Base-by-base conservation (phyloP, 108 stramenopile genomes). In the Cyclotella distinguenda region DNA sequence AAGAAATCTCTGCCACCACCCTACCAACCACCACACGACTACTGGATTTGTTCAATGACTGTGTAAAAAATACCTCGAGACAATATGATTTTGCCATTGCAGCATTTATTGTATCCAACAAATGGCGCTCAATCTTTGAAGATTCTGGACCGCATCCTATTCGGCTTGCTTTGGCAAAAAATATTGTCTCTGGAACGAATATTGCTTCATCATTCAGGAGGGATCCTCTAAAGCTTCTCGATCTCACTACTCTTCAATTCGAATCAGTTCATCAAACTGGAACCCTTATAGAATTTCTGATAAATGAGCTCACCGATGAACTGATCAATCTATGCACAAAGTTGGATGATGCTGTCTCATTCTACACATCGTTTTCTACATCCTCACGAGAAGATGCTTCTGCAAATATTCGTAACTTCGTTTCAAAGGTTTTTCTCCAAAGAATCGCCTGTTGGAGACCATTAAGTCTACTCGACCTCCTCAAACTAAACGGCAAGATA, bases 361-460 rank as follows among this genome's bases (percentile, higher is more conserved):
- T 40, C 8, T 16, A 10, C 3, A 25, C 2, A 4, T 40, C 50
- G 12, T 28, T 21, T 30, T 39, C 43, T 28, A 27, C 36, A 11
- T 13, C 38, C 16, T n/a, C n/a, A n/a, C n/a, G n/a, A n/a, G n/a
- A n/a, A n/a, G n/a, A n/a, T n/a, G n/a, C n/a, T n/a, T n/a, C 36
- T 33, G 0, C 13, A 18, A 32, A 32, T 2, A 10, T 35, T 23
- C 12, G 21, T 36, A 40, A 65, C 16, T 53, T 65, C n/a, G 64
- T 34, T 4, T 43, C 38, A 30, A 18, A 30, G 3, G 30, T 65
- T 22, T 10, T 65, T 16, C 5, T 53, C 28, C 13, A 31, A 35
- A 65, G 64, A 12, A 40, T 65, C n/a, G 26, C 22, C 38, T 42
- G 30, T 12, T 65, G 64, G 64, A 21, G 23, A 28, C 64, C 64